Base-by-base conservation (phyloP, 2,329 filamentous ascomycete species). In the Aspergillus melleus region DNA sequence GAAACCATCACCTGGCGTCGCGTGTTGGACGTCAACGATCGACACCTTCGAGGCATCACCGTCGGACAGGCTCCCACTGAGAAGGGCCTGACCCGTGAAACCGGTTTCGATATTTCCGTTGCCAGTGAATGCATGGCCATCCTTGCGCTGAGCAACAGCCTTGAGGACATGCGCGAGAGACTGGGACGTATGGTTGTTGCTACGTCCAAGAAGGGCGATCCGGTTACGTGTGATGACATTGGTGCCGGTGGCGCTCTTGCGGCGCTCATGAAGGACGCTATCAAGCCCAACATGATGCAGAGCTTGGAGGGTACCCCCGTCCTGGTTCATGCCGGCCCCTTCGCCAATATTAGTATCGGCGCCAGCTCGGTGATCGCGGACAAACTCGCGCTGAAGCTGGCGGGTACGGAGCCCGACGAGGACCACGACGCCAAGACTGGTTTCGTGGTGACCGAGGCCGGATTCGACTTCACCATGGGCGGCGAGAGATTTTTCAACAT, bases 401-500 rank as follows among this genome's bases (percentile, higher is more conserved):
- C 92, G 4, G 95, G 95, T 72, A 97, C 94, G 1, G 95, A 99
- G 78, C 85, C 88, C 6, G 94, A 96, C 66, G 95, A 98, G 80
- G 86, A 96, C 69, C 86, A 93, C 71, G 82, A 87, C 54, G 82
- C 88, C 68, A 94, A 95, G 83, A 86, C 90, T 30, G 95, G 95
- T 10, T 98, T 95, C 70, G 94, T 97, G 22, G 88, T 99, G 42
- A 99, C 95, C 1, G 95, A 99, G 78, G 94, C 95, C 55, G 95
- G 95, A 10, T 99, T 99, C 77, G 95, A 99, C 79, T 99, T 99
- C 80, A 98, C 95, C 70, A 99, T 99, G 95, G 95, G 95, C 65
- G 95, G 95, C 64, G 95, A 99, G 84, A 90, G 95, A 55, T 99
- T 99, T 85, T 98, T 99, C 87, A 98, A 99, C 83, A 98, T 99